Base-by-base conservation (phyloP, 164 flowering plant species). In the Liriodendron chinense region DNA sequence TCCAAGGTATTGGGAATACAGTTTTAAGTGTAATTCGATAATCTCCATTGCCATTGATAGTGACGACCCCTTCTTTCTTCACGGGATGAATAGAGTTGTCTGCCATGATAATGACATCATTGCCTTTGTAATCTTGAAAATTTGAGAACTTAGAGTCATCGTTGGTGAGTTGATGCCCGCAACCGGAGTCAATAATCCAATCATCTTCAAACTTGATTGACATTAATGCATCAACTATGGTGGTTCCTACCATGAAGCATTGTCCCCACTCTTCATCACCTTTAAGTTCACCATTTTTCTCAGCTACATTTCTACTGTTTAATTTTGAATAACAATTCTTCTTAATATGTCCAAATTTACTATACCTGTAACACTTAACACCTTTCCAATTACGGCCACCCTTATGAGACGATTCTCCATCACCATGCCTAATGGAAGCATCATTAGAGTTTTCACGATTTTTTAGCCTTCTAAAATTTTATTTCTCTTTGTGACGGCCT, bases 1-100 rank as follows among this genome's bases (percentile, higher is more conserved):
- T 16, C 7, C 53, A 56, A 1, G 65, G 65, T 12, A 50, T 66
- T n/a, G n/a, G 73, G 66, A 43, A 77, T 2, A 77, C 79, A 72
- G 61, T 69, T 1, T 64, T 57, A n/a, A 76, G 28, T 0, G 28
- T 70, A 47, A 76, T 70, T 4, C 0, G n/a, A n/a, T n/a, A n/a
- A n/a, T n/a, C n/a, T n/a, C n/a, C n/a, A n/a, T n/a, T n/a, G n/a
- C n/a, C n/a, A n/a, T n/a, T n/a, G n/a, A n/a, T n/a, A n/a, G n/a
- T n/a, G n/a, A n/a, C n/a, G n/a, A n/a, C n/a, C n/a, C 9, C 53
- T 22, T 0, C 68, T 34, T 23, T 65, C 47, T 24, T 34, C 2
- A 25, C 7, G 0, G 68, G 43, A 65, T 23, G 34, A 23, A 65
- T 0, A 14, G 68, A 9, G 68, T 65, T 65, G 26, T 21, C 65